A percentile compares a stretch with the other conserved stretches of the same genome.
Conservation (phyloP, 2,329 filamentous ascomycete species). For the Nothomitra cinnamomea region DNA sequence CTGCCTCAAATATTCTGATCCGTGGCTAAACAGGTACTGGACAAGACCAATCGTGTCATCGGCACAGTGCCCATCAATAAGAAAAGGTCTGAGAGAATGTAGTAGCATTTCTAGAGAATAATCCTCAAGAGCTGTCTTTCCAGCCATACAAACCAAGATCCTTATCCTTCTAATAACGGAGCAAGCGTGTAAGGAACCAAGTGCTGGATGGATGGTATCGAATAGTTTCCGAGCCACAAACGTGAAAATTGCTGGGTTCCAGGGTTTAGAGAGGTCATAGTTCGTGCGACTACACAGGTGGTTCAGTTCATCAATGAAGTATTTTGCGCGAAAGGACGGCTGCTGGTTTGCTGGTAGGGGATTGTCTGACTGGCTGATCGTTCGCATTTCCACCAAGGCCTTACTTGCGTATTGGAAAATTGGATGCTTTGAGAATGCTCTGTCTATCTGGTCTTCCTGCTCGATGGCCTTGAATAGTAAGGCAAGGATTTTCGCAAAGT, state of each 20-base stretch:
- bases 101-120: slow-evolving; percentile 87
- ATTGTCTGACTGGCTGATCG: slow-evolving; percentile 46
- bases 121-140: slow-evolving; percentile 50
- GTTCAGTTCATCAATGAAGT: slow-evolving; percentile 56
- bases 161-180: slow-evolving; percentile 74
- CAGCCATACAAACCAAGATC: slow-evolving; percentile 63
- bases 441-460: slow-evolving; percentile 58
- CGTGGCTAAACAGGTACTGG: slow-evolving; percentile 62
- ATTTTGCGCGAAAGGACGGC: slow-evolving; percentile 67
- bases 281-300: slow-evolving; percentile 60
- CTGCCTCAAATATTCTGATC: slow-evolving; percentile 43
- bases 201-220: slow-evolving; percentile 61
- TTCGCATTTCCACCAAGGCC: slow-evolving; percentile 51
- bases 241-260: slow-evolving; percentile 58
- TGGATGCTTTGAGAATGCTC: slow-evolving; percentile 41
- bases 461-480: slow-evolving; percentile 62
- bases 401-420: slow-evolving; percentile 29
- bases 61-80: slow-evolving; percentile 72
- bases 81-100: slow-evolving; percentile 58
- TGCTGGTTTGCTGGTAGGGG: slow-evolving; percentile 64
- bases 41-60: slow-evolving; percentile 79
- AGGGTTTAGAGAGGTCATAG: slow-evolving; percentile 47
- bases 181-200: slow-evolving; percentile 77
- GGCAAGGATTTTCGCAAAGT: slow-evolving; percentile 63
- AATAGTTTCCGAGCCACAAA: slow-evolving; percentile 63